Conservation (phyloP, 495 filamentous ascomycete genomes). For the Neurospora sp. region DNA sequence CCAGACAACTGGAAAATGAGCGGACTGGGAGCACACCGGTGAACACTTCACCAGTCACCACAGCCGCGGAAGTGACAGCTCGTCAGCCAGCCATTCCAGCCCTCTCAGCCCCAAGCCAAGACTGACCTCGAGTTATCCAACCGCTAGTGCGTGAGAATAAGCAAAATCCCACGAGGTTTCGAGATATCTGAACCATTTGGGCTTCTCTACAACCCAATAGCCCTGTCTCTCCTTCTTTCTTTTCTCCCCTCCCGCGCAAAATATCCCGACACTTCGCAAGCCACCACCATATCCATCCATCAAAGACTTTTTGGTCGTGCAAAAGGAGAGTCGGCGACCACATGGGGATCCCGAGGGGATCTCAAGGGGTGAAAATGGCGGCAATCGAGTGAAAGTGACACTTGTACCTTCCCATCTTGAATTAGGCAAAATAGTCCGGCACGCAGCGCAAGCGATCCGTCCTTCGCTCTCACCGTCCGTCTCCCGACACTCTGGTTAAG, state of each 20-base stretch:
- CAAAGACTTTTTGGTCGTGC: background rate
- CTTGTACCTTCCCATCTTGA: background rate
- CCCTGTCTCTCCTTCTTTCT: background rate
- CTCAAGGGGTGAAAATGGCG: background rate
- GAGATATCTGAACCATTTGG: background rate
- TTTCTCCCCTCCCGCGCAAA: background rate
- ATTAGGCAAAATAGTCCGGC: background rate
- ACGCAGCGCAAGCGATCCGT: background rate
- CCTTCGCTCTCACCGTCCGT: background rate
- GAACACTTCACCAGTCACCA: background rate
- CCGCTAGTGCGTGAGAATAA: background rate
- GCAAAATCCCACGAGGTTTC: background rate
- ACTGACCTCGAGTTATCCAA: background rate
- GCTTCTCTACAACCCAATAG: background rate
- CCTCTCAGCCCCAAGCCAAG: background rate
- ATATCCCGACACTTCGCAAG: background rate
- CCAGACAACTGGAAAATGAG: background rate
- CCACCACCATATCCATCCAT: background rate
- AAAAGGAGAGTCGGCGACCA: background rate
- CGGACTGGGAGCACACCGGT: background rate
- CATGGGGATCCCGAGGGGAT: background rate
- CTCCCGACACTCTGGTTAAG: slow-evolving; percentile 5
- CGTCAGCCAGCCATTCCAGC: background rate
- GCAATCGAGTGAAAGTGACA: slow-evolving; percentile 1
- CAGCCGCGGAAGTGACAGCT: background rate